A percentile compares a stretch with the other conserved stretches of the same genome.
These are phyloP conservation scores for Kwoniella europaea DNA, from an alignment of 768 basidiomycete species.

Conservation along the genomic window DNA sequence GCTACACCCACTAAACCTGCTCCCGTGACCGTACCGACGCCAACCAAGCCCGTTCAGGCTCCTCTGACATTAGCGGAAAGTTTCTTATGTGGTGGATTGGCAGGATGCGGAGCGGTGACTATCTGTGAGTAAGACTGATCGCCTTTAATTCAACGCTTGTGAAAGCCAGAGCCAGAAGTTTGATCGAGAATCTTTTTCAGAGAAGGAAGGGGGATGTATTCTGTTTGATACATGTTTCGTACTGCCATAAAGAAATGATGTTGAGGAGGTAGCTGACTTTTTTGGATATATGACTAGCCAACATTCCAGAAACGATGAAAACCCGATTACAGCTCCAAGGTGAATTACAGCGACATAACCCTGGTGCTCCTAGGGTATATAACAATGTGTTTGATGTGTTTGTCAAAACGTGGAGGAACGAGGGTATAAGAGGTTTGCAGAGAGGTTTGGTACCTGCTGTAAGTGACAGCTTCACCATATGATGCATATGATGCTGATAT, in stretches of 20 bases:
- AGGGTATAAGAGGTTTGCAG: slow-evolving; percentile 89
- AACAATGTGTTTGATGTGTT: slow-evolving; percentile 86
- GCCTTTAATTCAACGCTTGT: too few relatives aligned
- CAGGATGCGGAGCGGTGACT: slow-evolving; percentile 84
- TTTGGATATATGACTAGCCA: slow-evolving; percentile 27
- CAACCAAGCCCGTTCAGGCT: slow-evolving; percentile 22
- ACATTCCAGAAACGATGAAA: slow-evolving; percentile 71
- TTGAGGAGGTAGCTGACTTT: too few relatives aligned
- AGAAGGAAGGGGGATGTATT: too few relatives aligned
- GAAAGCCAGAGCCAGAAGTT: too few relatives aligned
- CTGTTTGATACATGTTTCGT: too few relatives aligned
- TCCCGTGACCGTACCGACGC: slow-evolving; percentile 24
- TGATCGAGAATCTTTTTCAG: slow-evolving; percentile 14
- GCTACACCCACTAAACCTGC: slow-evolving; percentile 26
- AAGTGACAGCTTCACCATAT: slow-evolving; percentile 50
- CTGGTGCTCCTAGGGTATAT: slow-evolving; percentile 70
- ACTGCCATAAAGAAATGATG: too few relatives aligned
- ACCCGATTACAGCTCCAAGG: slow-evolving; percentile 96
- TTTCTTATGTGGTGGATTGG: slow-evolving; percentile 86
- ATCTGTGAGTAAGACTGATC: too few relatives aligned
- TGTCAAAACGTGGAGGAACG: slow-evolving; percentile 82
- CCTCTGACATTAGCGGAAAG: slow-evolving; percentile 43
- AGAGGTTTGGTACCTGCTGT: slow-evolving; percentile 89
- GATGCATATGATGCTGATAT: not conserved
- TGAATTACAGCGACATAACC: slow-evolving; percentile 75